phyloP scores from a whole-genome alignment of 257 asterid species.

The Thymus mandschuricus region DNA sequence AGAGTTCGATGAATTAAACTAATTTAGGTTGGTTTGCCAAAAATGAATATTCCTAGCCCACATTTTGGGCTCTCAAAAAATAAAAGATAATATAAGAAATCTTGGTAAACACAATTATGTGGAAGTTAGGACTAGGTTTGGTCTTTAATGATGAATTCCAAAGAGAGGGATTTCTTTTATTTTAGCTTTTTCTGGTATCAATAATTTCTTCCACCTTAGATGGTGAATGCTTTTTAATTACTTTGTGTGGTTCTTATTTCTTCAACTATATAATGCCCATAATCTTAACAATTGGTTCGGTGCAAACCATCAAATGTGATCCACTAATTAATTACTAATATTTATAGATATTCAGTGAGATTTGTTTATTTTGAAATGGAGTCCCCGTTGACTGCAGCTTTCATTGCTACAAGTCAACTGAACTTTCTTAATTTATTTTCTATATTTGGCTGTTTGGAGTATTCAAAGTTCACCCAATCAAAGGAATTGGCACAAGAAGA shows the following conservation, averaged over 20 bases:
- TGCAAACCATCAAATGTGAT: conserved; percentile 42
- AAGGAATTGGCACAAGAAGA: background rate
- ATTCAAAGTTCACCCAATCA: background rate
- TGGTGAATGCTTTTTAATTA: conserved; percentile 36
- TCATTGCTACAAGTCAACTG: background rate
- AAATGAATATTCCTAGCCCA: background rate
- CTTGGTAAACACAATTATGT: conserved; percentile 25
- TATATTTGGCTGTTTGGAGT: conserved; percentile 15
- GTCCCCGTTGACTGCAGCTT: conserved; percentile 22
- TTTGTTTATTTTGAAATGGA: background rate
- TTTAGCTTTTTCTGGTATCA: background rate
- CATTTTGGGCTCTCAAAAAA: background rate
- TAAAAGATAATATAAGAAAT: conserved; percentile 4
- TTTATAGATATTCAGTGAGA: background rate
- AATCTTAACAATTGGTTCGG: conserved; percentile 38
- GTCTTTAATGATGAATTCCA: conserved; percentile 31
- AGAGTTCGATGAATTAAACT: too few species aligned
- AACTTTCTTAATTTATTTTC: background rate
- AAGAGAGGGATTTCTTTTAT: background rate
- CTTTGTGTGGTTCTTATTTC: conserved; percentile 19
- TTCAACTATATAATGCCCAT: conserved; percentile 25
- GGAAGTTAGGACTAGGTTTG: conserved; percentile 23
- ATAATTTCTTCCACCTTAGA: conserved; percentile 42
- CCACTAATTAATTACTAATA: conserved; percentile 29
- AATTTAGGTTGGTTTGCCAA: background rate